Conservation (phyloP, 2,329 filamentous ascomycete species). For the Elsinoe batatas region DNA sequence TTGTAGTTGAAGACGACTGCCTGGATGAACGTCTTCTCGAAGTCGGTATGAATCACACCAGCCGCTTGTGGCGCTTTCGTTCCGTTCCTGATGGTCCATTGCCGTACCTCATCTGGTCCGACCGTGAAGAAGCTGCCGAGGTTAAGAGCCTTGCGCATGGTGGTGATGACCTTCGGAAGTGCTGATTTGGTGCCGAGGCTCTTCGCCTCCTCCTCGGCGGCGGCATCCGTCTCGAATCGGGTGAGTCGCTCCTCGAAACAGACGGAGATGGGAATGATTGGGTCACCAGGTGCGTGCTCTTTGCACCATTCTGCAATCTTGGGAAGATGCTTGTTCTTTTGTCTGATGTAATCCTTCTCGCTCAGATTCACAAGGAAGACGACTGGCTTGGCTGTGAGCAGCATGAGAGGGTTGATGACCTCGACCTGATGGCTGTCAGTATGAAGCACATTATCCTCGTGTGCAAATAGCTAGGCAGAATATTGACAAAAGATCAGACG, state of each 20-base stretch:
- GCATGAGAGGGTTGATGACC: conserved; percentile 91
- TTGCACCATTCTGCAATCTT: conserved; percentile 96
- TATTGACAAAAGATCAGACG: conserved; percentile 23
- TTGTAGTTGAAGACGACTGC: conserved; percentile 85
- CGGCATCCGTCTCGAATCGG: conserved; percentile 65
- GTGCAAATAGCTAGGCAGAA: neutral
- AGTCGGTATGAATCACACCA: conserved; percentile 96
- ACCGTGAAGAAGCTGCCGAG: conserved; percentile 96
- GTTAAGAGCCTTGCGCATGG: conserved; percentile 87
- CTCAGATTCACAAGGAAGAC: conserved; percentile 96
- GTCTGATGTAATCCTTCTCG: conserved; percentile 91
- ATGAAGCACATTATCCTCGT: neutral
- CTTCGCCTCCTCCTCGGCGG: conserved; percentile 78
- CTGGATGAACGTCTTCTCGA: conserved; percentile 99
- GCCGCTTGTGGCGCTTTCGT: conserved; percentile 97
- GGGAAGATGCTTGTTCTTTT: conserved; percentile 98
- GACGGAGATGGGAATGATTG: conserved; percentile 87
- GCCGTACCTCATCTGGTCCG: conserved; percentile 87
- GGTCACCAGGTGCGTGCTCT: conserved; percentile 74
- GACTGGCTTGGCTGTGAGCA: conserved; percentile 91
- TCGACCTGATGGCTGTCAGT: conserved; percentile 58
- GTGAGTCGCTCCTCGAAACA: conserved; percentile 87
- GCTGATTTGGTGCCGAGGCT: conserved; percentile 75
- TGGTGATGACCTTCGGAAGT: conserved; percentile 79
- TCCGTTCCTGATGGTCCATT: conserved; percentile 94